These are phyloP conservation scores for Tympanopsis confertula DNA, from an alignment of 2,329 filamentous ascomycete species.

Conservation along the genomic window DNA sequence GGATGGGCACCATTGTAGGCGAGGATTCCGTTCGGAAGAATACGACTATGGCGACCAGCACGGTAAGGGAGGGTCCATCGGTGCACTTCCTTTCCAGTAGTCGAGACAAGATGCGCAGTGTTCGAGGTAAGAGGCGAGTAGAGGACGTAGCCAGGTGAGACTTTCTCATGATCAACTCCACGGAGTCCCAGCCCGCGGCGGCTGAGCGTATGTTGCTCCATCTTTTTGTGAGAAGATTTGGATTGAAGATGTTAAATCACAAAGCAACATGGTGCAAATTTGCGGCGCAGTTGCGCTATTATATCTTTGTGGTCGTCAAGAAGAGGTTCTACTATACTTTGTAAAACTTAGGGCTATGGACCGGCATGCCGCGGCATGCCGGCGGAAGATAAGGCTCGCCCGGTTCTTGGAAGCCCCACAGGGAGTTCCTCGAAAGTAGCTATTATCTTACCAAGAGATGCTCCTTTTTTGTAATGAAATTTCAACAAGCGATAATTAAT, in stretches of 20 bases:
- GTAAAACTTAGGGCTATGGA: too few species aligned
- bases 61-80: conserved; percentile 26
- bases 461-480: too few species aligned
- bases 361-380: neutral
- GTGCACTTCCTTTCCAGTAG: conserved; percentile 26
- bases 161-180: conserved; percentile 20
- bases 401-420: too few species aligned
- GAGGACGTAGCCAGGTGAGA: conserved; percentile 26
- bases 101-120: conserved; percentile 24
- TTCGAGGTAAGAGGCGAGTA: conserved; percentile 26
- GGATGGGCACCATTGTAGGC: conserved; percentile 29
- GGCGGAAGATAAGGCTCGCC: too few species aligned
- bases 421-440: too few species aligned
- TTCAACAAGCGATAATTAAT: too few species aligned
- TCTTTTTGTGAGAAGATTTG: conserved; percentile 6
- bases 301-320: too few species aligned
- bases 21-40: conserved; percentile 28
- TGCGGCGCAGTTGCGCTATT: conserved; percentile 1
- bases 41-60: conserved; percentile 27
- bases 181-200: conserved; percentile 26
- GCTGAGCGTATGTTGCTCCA: conserved; percentile 29
- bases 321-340: too few species aligned
- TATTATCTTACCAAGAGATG: too few species aligned
- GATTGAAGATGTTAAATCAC: neutral
- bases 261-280: neutral